These are phyloP conservation scores for Fusarium tanahbumbuense DNA, from an alignment of 2,329 filamentous ascomycete genomes.

Conservation along the genomic window DNA sequence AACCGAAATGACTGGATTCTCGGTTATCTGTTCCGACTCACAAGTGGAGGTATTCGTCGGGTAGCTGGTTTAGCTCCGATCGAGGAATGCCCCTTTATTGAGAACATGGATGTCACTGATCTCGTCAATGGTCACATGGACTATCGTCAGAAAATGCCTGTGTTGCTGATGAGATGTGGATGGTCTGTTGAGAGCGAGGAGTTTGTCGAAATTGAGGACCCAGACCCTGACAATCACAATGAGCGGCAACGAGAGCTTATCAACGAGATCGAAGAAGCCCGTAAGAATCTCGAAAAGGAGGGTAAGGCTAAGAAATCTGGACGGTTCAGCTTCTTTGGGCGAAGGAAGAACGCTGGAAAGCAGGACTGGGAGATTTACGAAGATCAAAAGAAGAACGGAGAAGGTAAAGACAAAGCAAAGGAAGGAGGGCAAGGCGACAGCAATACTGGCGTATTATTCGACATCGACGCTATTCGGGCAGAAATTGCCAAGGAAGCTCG, in stretches of 20 bases:
- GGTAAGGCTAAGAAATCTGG: slow-evolving; percentile 71
- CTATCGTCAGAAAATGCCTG: slow-evolving; percentile 92
- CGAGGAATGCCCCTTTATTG: slow-evolving; percentile 80
- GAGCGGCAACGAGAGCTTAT: slow-evolving; percentile 92
- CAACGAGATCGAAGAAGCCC: slow-evolving; percentile 94
- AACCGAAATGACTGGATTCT: slow-evolving; percentile 97
- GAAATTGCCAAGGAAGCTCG: slow-evolving; percentile 79
- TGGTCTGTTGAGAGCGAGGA: slow-evolving; percentile 94
- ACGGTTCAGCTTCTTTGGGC: slow-evolving; percentile 81
- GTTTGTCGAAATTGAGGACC: slow-evolving; percentile 96
- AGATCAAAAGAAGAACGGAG: slow-evolving; percentile 64
- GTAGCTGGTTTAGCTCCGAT: slow-evolving; percentile 86
- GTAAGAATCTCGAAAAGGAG: slow-evolving; percentile 85
- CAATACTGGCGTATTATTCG: slow-evolving; percentile 82
- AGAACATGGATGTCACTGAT: slow-evolving; percentile 90
- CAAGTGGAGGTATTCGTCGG: slow-evolving; percentile 88
- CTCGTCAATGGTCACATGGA: slow-evolving; percentile 94
- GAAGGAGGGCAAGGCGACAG: slow-evolving; percentile 55
- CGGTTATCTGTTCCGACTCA: slow-evolving; percentile 94
- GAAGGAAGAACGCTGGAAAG: slow-evolving; percentile 83
- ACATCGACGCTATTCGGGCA: slow-evolving; percentile 92
- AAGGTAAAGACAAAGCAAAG: slow-evolving; percentile 45
- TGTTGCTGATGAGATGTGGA: slow-evolving; percentile 84
- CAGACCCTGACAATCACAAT: slow-evolving; percentile 92
- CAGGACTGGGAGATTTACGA: slow-evolving; percentile 97